Conservation (phyloP, 129 eudicot species). For the Helianthus tuberosus region DNA sequence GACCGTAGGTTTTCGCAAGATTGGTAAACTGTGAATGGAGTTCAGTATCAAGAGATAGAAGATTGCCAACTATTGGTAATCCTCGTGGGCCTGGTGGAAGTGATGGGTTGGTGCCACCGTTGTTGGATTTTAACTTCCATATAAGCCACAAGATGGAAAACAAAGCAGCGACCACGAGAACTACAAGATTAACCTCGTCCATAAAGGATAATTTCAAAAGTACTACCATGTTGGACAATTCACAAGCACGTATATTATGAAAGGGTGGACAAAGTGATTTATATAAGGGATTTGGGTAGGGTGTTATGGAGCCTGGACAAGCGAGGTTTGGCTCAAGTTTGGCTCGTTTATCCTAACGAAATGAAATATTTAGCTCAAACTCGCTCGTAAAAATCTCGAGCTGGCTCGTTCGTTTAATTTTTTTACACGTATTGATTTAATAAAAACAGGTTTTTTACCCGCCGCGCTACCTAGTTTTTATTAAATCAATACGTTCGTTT, state of each 20-base stretch:
- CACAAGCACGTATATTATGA: background rate
- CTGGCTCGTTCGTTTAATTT: no score
- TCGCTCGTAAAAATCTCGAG: no score
- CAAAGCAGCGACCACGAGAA: background rate
- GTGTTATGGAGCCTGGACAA: background rate
- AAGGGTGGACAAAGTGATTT: background rate
- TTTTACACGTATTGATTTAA: no score
- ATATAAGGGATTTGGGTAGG: background rate
- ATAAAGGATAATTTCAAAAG: background rate
- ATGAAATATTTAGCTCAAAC: no score
- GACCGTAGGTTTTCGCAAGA: conserved; percentile 52
- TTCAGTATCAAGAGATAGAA: conserved; percentile 59
- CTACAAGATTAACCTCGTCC: background rate
- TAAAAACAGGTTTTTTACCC: no score
- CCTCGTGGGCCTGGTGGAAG: conserved; percentile 54
- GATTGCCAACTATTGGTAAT: conserved; percentile 59
- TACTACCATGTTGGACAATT: background rate
- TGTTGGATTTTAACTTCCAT: conserved; percentile 4
- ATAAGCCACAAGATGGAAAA: conserved; percentile 14
- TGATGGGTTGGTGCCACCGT: background rate
- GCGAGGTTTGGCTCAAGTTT: no score
- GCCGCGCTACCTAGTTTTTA: no score
- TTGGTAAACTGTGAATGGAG: conserved; percentile 51
- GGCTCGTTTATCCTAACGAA: no score
- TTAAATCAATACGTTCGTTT: no score